These are phyloP conservation scores for Fragilaria crotonensis DNA, from an alignment of 108 stramenopile genomes.

Conservation along the genomic window DNA sequence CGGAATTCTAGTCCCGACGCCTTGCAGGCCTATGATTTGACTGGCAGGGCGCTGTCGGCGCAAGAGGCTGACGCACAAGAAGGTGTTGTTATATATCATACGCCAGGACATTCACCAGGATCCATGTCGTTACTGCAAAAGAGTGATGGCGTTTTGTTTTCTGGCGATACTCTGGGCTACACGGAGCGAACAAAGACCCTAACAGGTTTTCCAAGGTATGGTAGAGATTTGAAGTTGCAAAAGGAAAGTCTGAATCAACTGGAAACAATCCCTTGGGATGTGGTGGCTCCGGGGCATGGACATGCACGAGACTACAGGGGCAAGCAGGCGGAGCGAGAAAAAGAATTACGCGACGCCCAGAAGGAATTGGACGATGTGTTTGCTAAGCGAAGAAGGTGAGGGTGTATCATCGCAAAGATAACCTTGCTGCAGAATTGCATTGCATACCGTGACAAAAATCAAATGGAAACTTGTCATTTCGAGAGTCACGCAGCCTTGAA, in stretches of 20 bases:
- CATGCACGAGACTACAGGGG: slow-evolving; percentile 44
- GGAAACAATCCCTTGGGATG: slow-evolving; percentile 21
- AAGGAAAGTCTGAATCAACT: slow-evolving; percentile 11
- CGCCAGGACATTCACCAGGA: slow-evolving; percentile 71
- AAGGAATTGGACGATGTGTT: slow-evolving; percentile 3
- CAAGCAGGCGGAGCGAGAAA: not conserved
- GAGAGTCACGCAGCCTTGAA: too few species aligned
- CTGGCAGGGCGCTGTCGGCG: slow-evolving; percentile 24
- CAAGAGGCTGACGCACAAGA: slow-evolving; percentile 4
- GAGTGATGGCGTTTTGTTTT: slow-evolving; percentile 39
- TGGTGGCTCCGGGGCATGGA: slow-evolving; percentile 65
- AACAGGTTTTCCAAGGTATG: slow-evolving; percentile 58
- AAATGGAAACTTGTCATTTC: too few species aligned
- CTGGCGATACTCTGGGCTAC: slow-evolving; percentile 57
- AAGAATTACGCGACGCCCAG: slow-evolving; percentile 2
- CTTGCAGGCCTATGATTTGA: slow-evolving; percentile 20
- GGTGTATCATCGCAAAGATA: too few species aligned
- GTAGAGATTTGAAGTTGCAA: slow-evolving; percentile 33
- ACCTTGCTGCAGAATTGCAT: too few species aligned
- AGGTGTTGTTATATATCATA: slow-evolving; percentile 45
- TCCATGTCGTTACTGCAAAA: slow-evolving; percentile 35
- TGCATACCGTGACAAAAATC: too few species aligned
- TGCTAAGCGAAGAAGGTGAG: not conserved
- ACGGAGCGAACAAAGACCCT: slow-evolving; percentile 43
- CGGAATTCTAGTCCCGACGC: not conserved